Evolutionary conservation across 108 stramenopile genomes (phyloP).

Genomic region (Cyclotella atomus): DNA sequence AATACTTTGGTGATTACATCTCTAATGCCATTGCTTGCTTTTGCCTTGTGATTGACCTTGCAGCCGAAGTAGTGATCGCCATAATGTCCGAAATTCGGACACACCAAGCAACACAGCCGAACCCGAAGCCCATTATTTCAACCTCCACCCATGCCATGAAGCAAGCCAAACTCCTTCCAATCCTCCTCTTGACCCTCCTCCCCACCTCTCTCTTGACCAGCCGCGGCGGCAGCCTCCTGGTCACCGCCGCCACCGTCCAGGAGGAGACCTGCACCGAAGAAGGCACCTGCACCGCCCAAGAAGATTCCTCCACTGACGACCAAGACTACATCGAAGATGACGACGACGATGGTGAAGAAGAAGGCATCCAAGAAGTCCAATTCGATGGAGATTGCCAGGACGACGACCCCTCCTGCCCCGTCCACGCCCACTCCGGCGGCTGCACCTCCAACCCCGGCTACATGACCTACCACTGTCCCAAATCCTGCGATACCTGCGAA

Average conservation of each 20-base stretch:
- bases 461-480: constrained; percentile 49
- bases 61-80: no score
- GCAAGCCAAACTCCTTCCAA: neutral
- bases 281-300: neutral
- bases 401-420: constrained; percentile 28
- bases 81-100: no score
- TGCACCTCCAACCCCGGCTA: constrained; percentile 57
- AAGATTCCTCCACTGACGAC: constrained; percentile 12
- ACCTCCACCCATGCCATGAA: no score
- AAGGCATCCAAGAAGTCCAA: constrained; percentile 1
- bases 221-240: neutral
- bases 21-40: no score
- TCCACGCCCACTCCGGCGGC: constrained; percentile 36
- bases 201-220: neutral
- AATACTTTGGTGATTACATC: no score
- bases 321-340: no score
- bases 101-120: no score
- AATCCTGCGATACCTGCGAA: constrained; percentile 28
- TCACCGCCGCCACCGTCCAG: constrained; percentile 8
- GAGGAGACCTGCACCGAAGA: constrained; percentile 3
- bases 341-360: constrained; percentile 6
- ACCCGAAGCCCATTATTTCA: no score
- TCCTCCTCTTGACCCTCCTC: constrained; percentile 11
- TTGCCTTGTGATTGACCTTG: no score
- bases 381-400: constrained; percentile 13